Conservation (phyloP, 768 basidiomycete genomes). For the Russula compacta region DNA sequence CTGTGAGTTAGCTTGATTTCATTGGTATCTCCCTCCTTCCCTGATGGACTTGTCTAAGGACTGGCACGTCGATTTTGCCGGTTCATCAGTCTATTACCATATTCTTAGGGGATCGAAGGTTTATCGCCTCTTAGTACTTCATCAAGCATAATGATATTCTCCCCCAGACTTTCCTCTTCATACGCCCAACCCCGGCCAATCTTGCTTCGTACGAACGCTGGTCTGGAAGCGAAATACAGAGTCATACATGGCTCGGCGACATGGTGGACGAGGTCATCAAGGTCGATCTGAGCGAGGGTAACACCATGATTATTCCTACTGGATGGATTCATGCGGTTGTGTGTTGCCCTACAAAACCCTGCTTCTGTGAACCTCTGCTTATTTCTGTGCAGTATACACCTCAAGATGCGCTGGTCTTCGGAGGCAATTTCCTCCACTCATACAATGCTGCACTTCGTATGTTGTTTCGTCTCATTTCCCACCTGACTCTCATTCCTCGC, state of each 20-base stretch:
- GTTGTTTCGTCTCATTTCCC: constrained; percentile 22
- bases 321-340: constrained; percentile 99
- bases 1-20: constrained; percentile 42
- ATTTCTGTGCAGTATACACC: constrained; percentile 67
- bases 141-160: neutral
- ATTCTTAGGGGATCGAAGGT: constrained; percentile 82
- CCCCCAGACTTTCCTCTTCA: constrained; percentile 87
- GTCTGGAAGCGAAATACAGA: constrained; percentile 89
- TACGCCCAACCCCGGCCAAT: constrained; percentile 79
- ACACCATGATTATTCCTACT: constrained; percentile 91
- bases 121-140: constrained; percentile 12
- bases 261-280: constrained; percentile 87
- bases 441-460: constrained; percentile 80
- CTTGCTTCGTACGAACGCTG: constrained; percentile 86
- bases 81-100: constrained; percentile 96
- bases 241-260: constrained; percentile 85
- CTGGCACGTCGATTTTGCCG: constrained; percentile 98
- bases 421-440: constrained; percentile 95
- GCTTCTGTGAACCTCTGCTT: neutral
- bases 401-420: constrained; percentile 86
- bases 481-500: constrained; percentile 13
- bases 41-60: constrained; percentile 45
- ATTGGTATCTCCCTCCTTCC: neutral
- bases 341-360: constrained; percentile 26
- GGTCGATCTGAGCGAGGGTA: constrained; percentile 64